Evolutionary conservation across 768 basidiomycete species (phyloP), one percentile per base, ranked within the genome.

Genomic region (Trametes maxima): DNA sequence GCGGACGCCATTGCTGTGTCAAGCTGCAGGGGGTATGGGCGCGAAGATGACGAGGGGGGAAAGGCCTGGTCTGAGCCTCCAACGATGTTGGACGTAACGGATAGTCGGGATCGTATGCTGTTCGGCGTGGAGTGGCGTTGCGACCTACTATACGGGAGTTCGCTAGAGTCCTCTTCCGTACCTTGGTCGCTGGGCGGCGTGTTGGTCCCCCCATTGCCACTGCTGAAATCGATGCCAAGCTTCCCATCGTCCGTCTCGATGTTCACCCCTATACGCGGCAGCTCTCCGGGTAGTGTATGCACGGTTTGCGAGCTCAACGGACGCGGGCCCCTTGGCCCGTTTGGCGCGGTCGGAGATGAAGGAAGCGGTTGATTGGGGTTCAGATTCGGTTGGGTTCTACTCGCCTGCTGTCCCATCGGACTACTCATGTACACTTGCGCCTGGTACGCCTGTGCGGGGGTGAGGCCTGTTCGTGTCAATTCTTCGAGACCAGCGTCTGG

Each of bases 361-460:
- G 59, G 63, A 21, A 57, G 60, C 51, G 64, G 69, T 37, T 64
- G 65, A 16, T 51, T 43, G 57, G 39, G 66, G 44, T 59, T 57
- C n/a, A 61, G 62, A 39, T 56, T 65, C 50, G 69, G 58, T 71
- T 77, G 63, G 78, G 72, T 47, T 72, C 70, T 12, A 76, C 79
- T 45, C 40, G 65, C 62, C 24, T 68, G 70, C 24, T 73, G 74
- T 16, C 67, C 69, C 48, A 74, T 68, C 43, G 80, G 75, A 58
- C 72, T 78, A 67, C 79, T 83, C 59, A 74, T 75, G 67, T 85
- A 86, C 47, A 90, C 80, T 72, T 92, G 89, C 8, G 86, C 85
- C 69, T 91, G 92, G 75, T 92, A 92, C 37, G 88, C 86, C 72
- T 93, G 91, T 11, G 89, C 88, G 45, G 89, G 85, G 3, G 89